Base-by-base conservation (phyloP, 73 alveolate genomes). In the Paramecium biaurelia region DNA sequence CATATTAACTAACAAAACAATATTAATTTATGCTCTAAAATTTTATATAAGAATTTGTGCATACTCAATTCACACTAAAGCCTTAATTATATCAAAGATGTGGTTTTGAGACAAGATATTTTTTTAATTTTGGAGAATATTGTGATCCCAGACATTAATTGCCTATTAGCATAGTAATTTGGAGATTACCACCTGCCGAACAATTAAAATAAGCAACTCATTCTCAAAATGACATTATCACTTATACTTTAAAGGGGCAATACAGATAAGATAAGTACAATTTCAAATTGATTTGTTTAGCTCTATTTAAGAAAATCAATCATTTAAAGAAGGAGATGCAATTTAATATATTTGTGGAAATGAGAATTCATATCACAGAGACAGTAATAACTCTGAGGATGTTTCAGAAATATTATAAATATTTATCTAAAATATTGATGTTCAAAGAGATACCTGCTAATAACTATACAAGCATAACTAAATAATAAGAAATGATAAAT, bases 131-230 rank as follows among this genome's bases (percentile, higher is more conserved):
- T 43, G 90, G 90, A 8, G 76, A 79, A 1, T 7, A 24, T 2
- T 43, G 70, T 26, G 90, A 79, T 47, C 90, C 90, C 4, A 41
- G 90, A 79, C 90, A 79, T 43, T 18, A 79, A 30, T 41, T 79
- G 23, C 90, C 90, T 23, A 43, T 79, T 1, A 41, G 63, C n/a
- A 79, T 79, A 20, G 90, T 79, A 14, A 23, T 20, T 1, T 79
- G 90, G 90, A 79, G 72, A 79, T 43, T 79, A 24, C 70, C 74
- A 20, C 63, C 70, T 42, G 41, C 30, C 43, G 90, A 79, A 47
- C 30, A 43, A 79, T 43, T 79, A 47, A 79, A 79, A 24, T 72
- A 72, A 72, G 43, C 41, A n/a, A 34, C 24, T 21, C 90, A 79
- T 42, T 38, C 90, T 18, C 4, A 79, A 37, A 30, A 43, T 38